A percentile compares a stretch with the other conserved stretches of the same genome.
These are phyloP conservation scores for Yamadazyma sp. DNA, from an alignment of 805 yeast species.

Conservation along the genomic window DNA sequence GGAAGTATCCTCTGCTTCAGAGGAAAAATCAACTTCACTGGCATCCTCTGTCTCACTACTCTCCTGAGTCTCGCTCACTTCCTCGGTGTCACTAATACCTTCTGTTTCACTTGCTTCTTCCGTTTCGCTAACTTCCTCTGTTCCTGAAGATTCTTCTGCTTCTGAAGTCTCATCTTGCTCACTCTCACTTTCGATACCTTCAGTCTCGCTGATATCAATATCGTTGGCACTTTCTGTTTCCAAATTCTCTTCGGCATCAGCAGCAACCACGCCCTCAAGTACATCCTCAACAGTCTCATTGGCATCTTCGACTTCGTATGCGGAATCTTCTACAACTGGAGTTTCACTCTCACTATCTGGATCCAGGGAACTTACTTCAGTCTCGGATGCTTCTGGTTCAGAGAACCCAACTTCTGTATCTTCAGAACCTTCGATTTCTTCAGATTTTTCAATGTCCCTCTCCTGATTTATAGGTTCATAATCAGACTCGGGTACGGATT, in stretches of 20 bases:
- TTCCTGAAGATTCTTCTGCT: conserved; percentile 1
- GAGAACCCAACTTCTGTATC: background rate
- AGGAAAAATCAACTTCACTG: no score
- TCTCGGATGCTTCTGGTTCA: background rate
- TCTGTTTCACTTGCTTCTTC: conserved; percentile 16
- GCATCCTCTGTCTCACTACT: conserved; percentile 5
- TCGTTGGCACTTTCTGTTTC: conserved; percentile 11
- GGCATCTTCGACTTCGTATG: conserved; percentile 11
- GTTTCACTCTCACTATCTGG: conserved; percentile 13
- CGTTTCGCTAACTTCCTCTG: conserved; percentile 13
- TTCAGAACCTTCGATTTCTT: background rate
- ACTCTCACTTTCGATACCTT: no score
- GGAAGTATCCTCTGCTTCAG: conserved; percentile 1
- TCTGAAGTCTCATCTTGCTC: background rate
- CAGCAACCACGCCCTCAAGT: no score
- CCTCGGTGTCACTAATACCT: conserved; percentile 2
- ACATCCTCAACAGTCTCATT: no score
- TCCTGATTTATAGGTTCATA: background rate
- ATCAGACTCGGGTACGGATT: background rate
- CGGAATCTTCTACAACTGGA: conserved; percentile 11
- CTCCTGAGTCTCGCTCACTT: conserved; percentile 1
- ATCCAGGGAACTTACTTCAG: conserved; percentile 1
- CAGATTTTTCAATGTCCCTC: background rate
- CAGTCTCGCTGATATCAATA: no score
- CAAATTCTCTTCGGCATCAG: conserved; percentile 10